Conservation (phyloP, 768 basidiomycete species). For the Mycena albidolilacea region DNA sequence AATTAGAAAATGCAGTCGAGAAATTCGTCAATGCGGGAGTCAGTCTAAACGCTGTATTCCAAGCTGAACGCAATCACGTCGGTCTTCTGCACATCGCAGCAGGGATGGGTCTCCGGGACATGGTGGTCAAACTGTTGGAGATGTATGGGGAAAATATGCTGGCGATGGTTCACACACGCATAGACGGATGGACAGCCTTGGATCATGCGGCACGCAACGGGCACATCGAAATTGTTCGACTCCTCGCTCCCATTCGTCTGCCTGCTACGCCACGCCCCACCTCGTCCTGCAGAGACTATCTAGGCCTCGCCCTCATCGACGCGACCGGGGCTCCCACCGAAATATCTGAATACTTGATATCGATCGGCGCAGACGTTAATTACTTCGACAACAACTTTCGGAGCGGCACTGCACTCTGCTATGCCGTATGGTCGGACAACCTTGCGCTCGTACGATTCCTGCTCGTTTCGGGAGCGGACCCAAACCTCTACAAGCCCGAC, state of each 20-base stretch:
- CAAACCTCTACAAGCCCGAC: not conserved
- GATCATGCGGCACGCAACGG: not conserved
- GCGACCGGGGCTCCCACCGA: not conserved
- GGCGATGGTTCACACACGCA: not conserved
- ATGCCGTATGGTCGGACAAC: not conserved
- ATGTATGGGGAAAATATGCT: not conserved
- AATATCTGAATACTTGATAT: not conserved
- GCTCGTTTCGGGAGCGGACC: not conserved
- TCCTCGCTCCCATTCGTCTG: not conserved
- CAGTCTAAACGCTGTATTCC: not conserved
- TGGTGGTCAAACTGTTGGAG: not conserved
- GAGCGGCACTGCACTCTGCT: not conserved
- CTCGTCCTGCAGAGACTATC: not conserved
- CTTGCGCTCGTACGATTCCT: not conserved
- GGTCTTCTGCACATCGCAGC: not conserved
- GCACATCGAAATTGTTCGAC: not conserved
- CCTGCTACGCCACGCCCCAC: too few species aligned
- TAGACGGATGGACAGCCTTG: not conserved
- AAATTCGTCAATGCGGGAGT: conserved; percentile 3
- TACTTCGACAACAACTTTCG: not conserved
- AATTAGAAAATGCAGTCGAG: conserved; percentile 1
- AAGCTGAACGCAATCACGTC: not conserved
- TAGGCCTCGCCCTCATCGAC: not conserved
- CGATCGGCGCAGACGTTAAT: not conserved
- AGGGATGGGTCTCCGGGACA: not conserved